A percentile compares a stretch with the other conserved stretches of the same genome.
phyloP scores from a whole-genome alignment of 257 asterid genomes.

The Solanum piurae region DNA sequence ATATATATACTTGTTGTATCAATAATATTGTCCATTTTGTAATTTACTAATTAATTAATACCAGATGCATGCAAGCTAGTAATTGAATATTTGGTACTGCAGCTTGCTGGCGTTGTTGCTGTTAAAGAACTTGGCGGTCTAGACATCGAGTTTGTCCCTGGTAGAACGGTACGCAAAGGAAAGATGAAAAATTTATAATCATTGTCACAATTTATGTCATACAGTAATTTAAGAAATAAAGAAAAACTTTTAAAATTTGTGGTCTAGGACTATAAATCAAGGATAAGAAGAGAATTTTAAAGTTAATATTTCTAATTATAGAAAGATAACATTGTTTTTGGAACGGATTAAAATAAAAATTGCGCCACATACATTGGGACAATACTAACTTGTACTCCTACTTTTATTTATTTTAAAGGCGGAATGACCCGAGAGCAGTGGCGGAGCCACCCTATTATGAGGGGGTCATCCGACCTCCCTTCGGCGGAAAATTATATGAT shows the following conservation, averaged over 20 bases:
- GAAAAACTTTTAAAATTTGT: not conserved
- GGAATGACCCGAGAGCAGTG: too few species aligned
- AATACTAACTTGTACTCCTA: not conserved
- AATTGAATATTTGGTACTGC: conserved; percentile 1
- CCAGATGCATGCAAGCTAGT: not conserved
- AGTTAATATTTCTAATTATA: not conserved
- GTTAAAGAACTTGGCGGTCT: conserved; percentile 76
- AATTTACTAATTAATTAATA: not conserved
- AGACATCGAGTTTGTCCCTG: conserved; percentile 45
- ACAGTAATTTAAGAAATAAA: not conserved
- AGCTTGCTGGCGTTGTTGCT: conserved; percentile 86
- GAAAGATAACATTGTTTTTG: not conserved
- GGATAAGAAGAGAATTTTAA: not conserved
- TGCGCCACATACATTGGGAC: not conserved
- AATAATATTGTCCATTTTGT: not conserved
- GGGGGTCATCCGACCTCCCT: too few species aligned
- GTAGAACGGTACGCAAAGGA: conserved; percentile 46
- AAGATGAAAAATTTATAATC: not conserved
- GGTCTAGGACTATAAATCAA: not conserved
- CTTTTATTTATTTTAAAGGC: not conserved
- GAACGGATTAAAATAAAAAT: not conserved
- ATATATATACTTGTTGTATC: not conserved
- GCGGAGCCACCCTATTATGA: too few species aligned
- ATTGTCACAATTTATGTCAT: not conserved
- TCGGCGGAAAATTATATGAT: too few species aligned